Base-by-base conservation (phyloP, 2,329 filamentous ascomycete genomes). In the Alternaria sp. region DNA sequence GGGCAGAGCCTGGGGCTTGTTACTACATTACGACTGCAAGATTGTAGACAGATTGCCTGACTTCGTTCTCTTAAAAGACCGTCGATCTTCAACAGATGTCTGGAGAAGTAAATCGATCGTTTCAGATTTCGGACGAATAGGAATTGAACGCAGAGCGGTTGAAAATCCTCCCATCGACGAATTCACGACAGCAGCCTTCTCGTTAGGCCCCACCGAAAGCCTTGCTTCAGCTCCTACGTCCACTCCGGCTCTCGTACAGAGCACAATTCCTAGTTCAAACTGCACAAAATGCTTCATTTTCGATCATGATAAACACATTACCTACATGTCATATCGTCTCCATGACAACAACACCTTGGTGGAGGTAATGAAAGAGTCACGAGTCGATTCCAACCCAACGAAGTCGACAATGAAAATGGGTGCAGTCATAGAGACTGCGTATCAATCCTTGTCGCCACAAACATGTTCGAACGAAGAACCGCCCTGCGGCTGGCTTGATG, bases 241-340 rank as follows among this genome's bases (percentile, higher is more conserved):
- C 30, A 15, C 28, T 1, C 2, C 5, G 28, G 1, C 28, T 30
- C 12, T 2, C 1, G 28, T 3, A 13, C 28, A 0, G 12, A 30
- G 28, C 13, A 15, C 30, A 15, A 1, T 8, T 32, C 13, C 30
- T 6, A 32, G 0, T 32, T 32, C 30, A 1, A 13, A 32, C 30
- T 32, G 30, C 30, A 32, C 30, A 32, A 1, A 0, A 32, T 32
- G 30, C 30, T 1, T 1, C 12, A 1, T 8, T 15, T 7, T 36
- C 7, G 2, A 9, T 2, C 0, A n/a, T 36, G 15, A n/a, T 5
- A 5, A 36, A 4, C 7, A 5, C 2, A 3, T n/a, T 2, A n/a
- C 1, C 1, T 40, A 40, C 2, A 40, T 3, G 32, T 40, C 32
- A 5, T 40, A 40, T 0, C 32, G 32, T 1, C 32, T 40, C 8